Evolutionary conservation across 495 filamentous ascomycete genomes (phyloP).

Genomic region (Xylaria flabelliformis): DNA sequence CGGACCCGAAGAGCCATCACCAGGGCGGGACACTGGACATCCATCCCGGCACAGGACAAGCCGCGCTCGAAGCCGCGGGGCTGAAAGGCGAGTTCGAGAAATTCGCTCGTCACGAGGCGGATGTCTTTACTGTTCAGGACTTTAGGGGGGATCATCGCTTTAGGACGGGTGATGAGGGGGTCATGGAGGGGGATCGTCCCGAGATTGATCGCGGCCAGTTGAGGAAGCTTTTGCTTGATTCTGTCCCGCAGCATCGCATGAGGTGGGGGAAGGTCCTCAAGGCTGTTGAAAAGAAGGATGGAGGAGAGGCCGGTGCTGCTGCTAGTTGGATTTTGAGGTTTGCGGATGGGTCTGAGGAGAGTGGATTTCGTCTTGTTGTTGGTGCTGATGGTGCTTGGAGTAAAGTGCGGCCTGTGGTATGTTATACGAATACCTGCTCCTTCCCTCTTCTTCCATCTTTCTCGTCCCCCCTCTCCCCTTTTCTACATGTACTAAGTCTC

Average conservation of each 20-base stretch:
- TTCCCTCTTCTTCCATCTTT: no score
- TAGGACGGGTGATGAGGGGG: neutral
- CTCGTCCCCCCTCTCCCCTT: neutral
- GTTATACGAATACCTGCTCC: neutral
- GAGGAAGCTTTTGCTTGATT: conserved; percentile 51
- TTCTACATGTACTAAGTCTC: no score
- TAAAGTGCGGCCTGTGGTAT: conserved; percentile 42
- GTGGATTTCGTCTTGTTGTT: conserved; percentile 42
- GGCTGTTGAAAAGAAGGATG: conserved; percentile 3
- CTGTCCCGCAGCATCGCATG: conserved; percentile 46
- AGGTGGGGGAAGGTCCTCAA: conserved; percentile 29
- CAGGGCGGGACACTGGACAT: conserved; percentile 61
- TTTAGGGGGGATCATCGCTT: neutral
- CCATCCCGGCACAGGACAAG: conserved; percentile 51
- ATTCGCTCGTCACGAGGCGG: conserved; percentile 43
- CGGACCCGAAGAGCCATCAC: conserved; percentile 33
- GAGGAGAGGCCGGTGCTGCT: conserved; percentile 13
- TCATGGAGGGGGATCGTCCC: neutral
- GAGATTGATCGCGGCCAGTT: conserved; percentile 53
- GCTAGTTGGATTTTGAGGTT: conserved; percentile 34
- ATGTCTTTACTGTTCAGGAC: conserved; percentile 32
- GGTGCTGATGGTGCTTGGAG: conserved; percentile 47
- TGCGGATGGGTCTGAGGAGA: conserved; percentile 33
- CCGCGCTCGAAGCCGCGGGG: conserved; percentile 53
- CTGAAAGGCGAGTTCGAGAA: conserved; percentile 49